Evolutionary conservation across 2,329 filamentous ascomycete genomes (phyloP), one percentile per base, ranked within the genome.

Genomic region (Penicillium nordicum): DNA sequence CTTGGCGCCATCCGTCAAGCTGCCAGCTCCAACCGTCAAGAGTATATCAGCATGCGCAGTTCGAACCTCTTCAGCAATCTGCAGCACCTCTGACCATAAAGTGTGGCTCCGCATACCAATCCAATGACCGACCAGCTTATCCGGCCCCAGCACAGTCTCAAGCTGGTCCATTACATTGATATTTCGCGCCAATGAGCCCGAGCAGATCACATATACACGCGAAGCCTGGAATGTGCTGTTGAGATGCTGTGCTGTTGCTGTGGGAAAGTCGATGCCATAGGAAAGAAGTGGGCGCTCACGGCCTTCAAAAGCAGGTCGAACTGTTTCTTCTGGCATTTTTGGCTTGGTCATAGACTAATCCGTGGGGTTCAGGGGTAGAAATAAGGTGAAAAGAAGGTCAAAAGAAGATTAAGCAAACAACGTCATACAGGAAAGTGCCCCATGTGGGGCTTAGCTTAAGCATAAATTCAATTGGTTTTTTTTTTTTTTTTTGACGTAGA

Each of bases 1-100:
- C 65, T 85, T 85, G 0, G 81, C 81, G 0, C 73, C 81, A 63
- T 85, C 82, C 0, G 80, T 84, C n/a, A 84, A 64, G 45, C 78
- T 82, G 0, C 83, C 82, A 0, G 76, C 82, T 4, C 83, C 82
- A 2, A 85, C 66, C 0, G 82, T 84, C 11, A 85, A 66, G 5
- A 85, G 64, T 40, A 80, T 74, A 69, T 85, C 82, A 0, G 75
- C 75, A 4, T 74, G 53, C 8, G 63, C 63, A 0, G 62, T 58
- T 5, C 70, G 64, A 1, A 74, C 74, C 23, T 82, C 78, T 0
- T 70, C 62, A 1, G 76, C 72, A 27, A 82, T 74, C 42, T 80
- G 74, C 0, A 84, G 62, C 7, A 83, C 76, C 56, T 84, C 79
- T 1, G 76, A 76, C 75, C 80, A 83, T 4, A 79, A 74, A 2